Evolutionary conservation across 2,329 filamentous ascomycete genomes (phyloP), one percentile per base, ranked within the genome.

Genomic region (Fusarium pilosicola): DNA sequence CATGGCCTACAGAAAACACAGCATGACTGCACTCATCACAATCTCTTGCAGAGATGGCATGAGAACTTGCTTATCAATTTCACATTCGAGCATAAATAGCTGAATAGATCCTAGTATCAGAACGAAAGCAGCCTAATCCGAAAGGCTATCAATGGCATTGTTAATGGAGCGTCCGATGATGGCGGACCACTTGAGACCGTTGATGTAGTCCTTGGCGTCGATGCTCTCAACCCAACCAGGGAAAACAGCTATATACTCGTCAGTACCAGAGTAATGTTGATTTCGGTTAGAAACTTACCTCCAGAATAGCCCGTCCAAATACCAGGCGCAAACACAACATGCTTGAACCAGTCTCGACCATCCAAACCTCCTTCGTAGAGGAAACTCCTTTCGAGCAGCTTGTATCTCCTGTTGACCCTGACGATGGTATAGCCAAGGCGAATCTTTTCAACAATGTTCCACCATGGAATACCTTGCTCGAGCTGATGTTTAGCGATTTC

Each of bases 281-380:
- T 1, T 22, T 48, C 4, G 20, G 5, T 30, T 48, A 22, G 4
- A 22, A 17, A 84, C 87, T 82, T 78, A 91, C 90, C 89, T 79
- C 95, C 95, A 0, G 94, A 86, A 81, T 98, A 98, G 1, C 95
- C 95, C 0, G 94, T 97, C 94, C 95, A 97, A 54, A 96, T 81
- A 0, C 95, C 95, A 0, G 95, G 95, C 3, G 95, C 95, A 82
- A 97, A 98, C 3, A 98, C 93, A 6, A 97, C 92, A 78, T 98
- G 96, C 85, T 98, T 98, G 85, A 96, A 98, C 95, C 95, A 98
- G 30, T 86, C 85, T 68, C 96, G 86, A 3, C 90, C 90, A 80
- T 97, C 95, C 26, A 98, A 83, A 2, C 96, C 96, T 7, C 88
- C 86, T 9, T 89, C 83, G 77, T 94, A 92, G 71, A 98, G 77